Base-by-base conservation (phyloP, 2,329 filamentous ascomycete species). In the Huntiella abstrusa region DNA sequence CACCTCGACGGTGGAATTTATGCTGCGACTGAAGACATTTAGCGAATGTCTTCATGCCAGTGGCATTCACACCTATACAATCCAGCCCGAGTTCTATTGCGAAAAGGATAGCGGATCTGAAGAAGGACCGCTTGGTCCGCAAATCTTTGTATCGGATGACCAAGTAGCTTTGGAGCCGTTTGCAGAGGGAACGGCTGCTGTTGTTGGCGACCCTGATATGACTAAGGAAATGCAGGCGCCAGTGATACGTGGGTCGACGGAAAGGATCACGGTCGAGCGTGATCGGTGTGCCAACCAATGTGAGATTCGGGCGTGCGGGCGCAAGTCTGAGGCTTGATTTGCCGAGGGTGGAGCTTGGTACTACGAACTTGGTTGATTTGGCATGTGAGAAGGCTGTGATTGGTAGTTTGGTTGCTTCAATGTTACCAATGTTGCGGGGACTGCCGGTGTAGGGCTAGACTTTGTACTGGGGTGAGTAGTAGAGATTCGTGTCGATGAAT, bases 21-120 rank as follows among this genome's bases (percentile, higher is more conserved):
- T 73, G 60, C 63, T 66, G 43, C 70, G 71, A 50, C 74, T 77
- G 2, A 71, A 68, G 53, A 72, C 69, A 2, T 71, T 83, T 45
- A 70, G 70, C 49, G 71, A 83, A 56, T 84, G 79, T 56, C 67
- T 86, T 35, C 78, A 82, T 54, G 77, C 72, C 2, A 83, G 83
- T 54, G 81, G 79, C 4, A 75, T 86, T 50, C 77, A 85, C 57
- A 80, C 76, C 10, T 68, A 66, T 3, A 84, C 81, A 1, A 56
- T 87, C 32, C 80, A 85, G 59, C 80, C 80, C 0, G 80, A 83
- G 56, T 56, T 54, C 4, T 49, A 48, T 19, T 34, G 32, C 7
- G 32, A 7, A 11, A 41, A 12, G 10, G 46, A 22, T 22, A 40
- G 22, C 11, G 22, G 38, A 12, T 19, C 22, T 2, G 38, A 40